Percentiles rank a stretch among this genome's conserved stretches.
Evolutionary conservation across 768 basidiomycete species (phyloP).

Genomic region (Amanita thiersii): DNA sequence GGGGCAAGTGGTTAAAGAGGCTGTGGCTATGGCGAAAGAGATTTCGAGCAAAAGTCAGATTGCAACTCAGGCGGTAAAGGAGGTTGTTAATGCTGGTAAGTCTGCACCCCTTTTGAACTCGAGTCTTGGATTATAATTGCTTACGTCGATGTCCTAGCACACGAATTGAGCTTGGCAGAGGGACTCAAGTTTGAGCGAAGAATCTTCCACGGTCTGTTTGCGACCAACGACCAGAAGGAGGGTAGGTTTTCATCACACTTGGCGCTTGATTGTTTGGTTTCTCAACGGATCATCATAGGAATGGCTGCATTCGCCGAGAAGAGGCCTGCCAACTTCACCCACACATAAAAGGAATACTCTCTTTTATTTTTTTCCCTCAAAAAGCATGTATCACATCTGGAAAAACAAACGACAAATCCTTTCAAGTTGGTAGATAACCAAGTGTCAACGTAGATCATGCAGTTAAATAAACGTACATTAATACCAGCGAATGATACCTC

Average conservation of each 20-base stretch:
- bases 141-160: conserved; percentile 37
- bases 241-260: conserved; percentile 37
- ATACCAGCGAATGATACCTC: conserved; percentile 32
- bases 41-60: conserved; percentile 81
- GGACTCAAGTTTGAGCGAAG: conserved; percentile 84
- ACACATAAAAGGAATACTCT: conserved; percentile 27
- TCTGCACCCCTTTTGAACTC: conserved; percentile 4
- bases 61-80: conserved; percentile 83
- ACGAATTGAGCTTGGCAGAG: conserved; percentile 72
- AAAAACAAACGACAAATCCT: too few relatives aligned
- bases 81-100: conserved; percentile 84
- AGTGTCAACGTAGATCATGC: too few relatives aligned
- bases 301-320: conserved; percentile 96
- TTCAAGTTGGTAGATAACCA: too few relatives aligned
- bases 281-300: conserved; percentile 37
- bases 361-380: too few relatives aligned
- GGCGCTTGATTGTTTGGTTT: conserved; percentile 8
- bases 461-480: conserved; percentile 11
- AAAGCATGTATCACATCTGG: too few relatives aligned
- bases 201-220: conserved; percentile 87
- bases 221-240: conserved; percentile 93
- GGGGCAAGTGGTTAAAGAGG: conserved; percentile 79
- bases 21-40: conserved; percentile 65
- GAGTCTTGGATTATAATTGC: not conserved
- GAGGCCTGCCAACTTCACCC: conserved; percentile 76